Conservation (phyloP, 495 filamentous ascomycete species). For the Poronia punctata region DNA sequence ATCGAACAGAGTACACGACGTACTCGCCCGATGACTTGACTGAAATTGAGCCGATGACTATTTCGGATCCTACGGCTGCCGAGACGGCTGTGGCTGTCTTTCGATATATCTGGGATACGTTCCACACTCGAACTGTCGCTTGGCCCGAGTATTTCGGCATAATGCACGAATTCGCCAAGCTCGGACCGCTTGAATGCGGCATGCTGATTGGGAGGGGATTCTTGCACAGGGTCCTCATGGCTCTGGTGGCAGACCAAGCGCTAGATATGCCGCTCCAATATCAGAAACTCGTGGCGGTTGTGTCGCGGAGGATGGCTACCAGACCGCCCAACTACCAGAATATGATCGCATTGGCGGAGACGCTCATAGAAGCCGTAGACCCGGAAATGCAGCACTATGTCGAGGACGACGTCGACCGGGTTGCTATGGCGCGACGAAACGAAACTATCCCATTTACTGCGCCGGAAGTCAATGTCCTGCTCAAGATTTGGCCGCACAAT, state of each 20-base stretch:
- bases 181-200: slow-evolving; percentile 48
- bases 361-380: slow-evolving; percentile 40
- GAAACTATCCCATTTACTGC: slow-evolving; percentile 29
- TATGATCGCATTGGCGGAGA: slow-evolving; percentile 50
- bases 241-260: slow-evolving; percentile 54
- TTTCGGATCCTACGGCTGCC: slow-evolving; percentile 3
- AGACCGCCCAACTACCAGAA: slow-evolving; percentile 45
- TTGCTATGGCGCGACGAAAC: slow-evolving; percentile 16
- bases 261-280: slow-evolving; percentile 37
- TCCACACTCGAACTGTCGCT: slow-evolving; percentile 50
- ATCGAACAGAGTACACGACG: too few species aligned
- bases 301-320: slow-evolving; percentile 43
- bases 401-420: slow-evolving; percentile 23
- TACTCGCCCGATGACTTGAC: slow-evolving; percentile 20
- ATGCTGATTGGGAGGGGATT: slow-evolving; percentile 50
- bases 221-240: slow-evolving; percentile 50
- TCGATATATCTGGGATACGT: slow-evolving; percentile 45
- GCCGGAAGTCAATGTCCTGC: slow-evolving; percentile 37
- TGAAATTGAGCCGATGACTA: slow-evolving; percentile 6
- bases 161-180: slow-evolving; percentile 50
- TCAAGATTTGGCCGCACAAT: slow-evolving; percentile 31
- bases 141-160: slow-evolving; percentile 81
- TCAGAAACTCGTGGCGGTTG: slow-evolving; percentile 30
- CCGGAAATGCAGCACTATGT: slow-evolving; percentile 42
- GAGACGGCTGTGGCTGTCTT: slow-evolving; percentile 33